Evolutionary conservation across 108 stramenopile species (phyloP), one percentile per base, ranked within the genome.

Genomic region (Skeletonema costatum): DNA sequence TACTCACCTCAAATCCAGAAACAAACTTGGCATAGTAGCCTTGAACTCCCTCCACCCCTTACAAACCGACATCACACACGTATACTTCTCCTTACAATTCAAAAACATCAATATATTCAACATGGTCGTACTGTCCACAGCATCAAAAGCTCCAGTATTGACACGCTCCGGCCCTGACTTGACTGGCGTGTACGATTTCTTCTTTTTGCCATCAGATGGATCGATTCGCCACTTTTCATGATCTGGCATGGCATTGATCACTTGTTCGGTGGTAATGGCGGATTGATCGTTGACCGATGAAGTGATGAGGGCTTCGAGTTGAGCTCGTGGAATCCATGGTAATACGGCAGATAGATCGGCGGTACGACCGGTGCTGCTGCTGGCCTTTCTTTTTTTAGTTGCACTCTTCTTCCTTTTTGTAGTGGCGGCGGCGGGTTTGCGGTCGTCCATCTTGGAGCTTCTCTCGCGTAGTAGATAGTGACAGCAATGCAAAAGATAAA

Each of bases 1-100:
- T 25, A 13, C 29, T 61, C 60, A 61, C 60, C 44, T 61, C 30
- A 61, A 44, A 64, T 64, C 63, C n/a, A 64, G 46, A 64, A 64
- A 64, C 63, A 64, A 64, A 21, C 16, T 51, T 0, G 63, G 63
- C 32, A 64, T 64, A 17, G 14, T 64, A 13, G 10, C 9, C 63
- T 64, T 64, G 63, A 64, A 64, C 13, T 17, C 42, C 11, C 63
- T 64, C 63, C 63, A 64, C 4, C 63, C 17, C 42, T 64, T 64
- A 19, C n/a, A 44, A 7, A 64, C 63, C 17, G 63, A 64, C 63
- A 38, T 64, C 17, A 44, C 32, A 11, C 63, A 64, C 0, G 19
- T 44, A 13, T 46, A 48, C 41, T 25, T 17, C 42, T 64, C 63
- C 36, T 41, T 64, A 1, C n/a, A 44, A 19, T 64, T 64, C 63